Conservation (phyloP, 2,329 filamentous ascomycete species). For the Nemania abortiva region DNA sequence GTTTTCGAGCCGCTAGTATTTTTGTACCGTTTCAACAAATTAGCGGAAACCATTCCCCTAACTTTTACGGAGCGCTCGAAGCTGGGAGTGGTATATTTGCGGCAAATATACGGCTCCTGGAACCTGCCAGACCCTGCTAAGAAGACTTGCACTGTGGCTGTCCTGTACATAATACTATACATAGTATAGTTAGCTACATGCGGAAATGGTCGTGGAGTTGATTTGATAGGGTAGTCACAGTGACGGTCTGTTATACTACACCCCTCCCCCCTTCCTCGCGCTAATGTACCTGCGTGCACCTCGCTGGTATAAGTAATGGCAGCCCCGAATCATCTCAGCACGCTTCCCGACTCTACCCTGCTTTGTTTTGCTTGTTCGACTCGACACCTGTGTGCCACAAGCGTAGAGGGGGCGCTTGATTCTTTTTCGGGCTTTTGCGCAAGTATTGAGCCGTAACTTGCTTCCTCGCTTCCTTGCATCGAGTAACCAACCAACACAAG, state of each 20-base stretch:
- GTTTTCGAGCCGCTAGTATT: too few species aligned
- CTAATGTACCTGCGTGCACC: background rate
- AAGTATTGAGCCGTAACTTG: conserved; percentile 9
- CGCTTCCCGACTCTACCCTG: background rate
- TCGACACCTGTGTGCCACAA: conserved; percentile 14
- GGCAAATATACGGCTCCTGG: too few species aligned
- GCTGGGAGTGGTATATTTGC: too few species aligned
- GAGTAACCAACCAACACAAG: background rate
- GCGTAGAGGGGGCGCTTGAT: conserved; percentile 18
- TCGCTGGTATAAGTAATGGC: conserved; percentile 16
- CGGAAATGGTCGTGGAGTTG: too few species aligned
- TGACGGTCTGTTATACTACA: background rate
- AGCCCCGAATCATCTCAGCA: conserved; percentile 14
- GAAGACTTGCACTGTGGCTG: background rate
- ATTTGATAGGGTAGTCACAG: background rate
- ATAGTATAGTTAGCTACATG: too few species aligned
- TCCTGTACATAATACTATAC: background rate
- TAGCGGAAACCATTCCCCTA: too few species aligned
- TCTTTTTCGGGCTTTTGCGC: background rate
- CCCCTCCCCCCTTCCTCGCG: background rate
- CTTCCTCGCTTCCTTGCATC: background rate
- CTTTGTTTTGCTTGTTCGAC: conserved; percentile 8
- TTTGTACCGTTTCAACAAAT: too few species aligned
- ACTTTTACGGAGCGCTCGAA: too few species aligned
- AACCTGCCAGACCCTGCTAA: too few species aligned